Evolutionary conservation across 2,329 filamentous ascomycete genomes (phyloP).

Genomic region (Aspergillus fructus): DNA sequence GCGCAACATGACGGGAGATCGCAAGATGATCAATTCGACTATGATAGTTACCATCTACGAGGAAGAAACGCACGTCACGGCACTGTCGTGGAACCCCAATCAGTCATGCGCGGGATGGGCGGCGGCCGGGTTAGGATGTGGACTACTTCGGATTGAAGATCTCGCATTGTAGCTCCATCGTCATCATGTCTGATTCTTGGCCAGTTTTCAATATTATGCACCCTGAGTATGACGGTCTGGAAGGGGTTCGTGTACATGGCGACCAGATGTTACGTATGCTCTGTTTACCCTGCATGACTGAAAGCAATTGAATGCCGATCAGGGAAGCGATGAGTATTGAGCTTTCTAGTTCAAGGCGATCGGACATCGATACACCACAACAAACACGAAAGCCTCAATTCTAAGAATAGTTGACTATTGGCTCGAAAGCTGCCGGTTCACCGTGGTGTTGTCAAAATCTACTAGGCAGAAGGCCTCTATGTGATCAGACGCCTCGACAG

Average conservation of each 20-base stretch:
- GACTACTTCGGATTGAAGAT: slow-evolving; percentile 66
- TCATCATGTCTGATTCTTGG: neutral
- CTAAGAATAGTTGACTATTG: neutral
- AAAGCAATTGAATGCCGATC: neutral
- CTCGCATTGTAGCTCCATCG: slow-evolving; percentile 45
- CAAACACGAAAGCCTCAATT: neutral
- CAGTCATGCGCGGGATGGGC: slow-evolving; percentile 65
- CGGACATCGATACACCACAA: neutral
- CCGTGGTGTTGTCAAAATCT: neutral
- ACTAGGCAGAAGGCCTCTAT: too few relatives aligned
- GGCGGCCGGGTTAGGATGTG: slow-evolving; percentile 65
- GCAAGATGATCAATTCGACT: slow-evolving; percentile 32
- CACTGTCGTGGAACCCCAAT: slow-evolving; percentile 69
- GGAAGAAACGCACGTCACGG: slow-evolving; percentile 61
- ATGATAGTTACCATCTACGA: slow-evolving; percentile 55
- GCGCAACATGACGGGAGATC: slow-evolving; percentile 30
- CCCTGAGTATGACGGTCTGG: neutral
- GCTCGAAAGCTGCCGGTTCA: neutral
- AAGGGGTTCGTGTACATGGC: neutral
- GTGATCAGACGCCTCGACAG: too few relatives aligned
- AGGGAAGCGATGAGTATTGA: neutral
- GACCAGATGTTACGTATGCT: slow-evolving; percentile 5
- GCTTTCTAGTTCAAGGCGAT: neutral
- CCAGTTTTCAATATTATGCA: neutral
- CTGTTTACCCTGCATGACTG: slow-evolving; percentile 3